A percentile compares a stretch with the other conserved stretches of the same genome.
Conservation (phyloP, 2,329 filamentous ascomycete genomes). For the Hirsutella minnesotensis region DNA sequence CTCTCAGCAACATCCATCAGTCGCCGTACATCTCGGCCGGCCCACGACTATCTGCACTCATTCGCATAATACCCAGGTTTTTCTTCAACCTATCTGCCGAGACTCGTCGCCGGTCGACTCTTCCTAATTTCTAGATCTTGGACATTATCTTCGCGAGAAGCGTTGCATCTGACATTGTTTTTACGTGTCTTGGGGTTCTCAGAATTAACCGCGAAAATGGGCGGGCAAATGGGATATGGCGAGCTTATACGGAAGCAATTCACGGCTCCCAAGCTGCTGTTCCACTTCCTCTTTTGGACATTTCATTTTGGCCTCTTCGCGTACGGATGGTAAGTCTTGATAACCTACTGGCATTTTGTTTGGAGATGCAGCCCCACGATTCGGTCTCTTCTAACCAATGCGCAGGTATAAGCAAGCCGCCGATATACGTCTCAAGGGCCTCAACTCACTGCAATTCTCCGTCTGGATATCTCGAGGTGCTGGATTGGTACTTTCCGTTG, state of each 20-base stretch:
- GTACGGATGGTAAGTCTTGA: slow-evolving; percentile 56
- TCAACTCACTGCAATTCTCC: slow-evolving; percentile 76
- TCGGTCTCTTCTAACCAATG: neutral
- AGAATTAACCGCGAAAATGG: slow-evolving; percentile 11
- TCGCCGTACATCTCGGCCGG: no score
- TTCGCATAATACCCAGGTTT: neutral
- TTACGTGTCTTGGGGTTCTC: neutral
- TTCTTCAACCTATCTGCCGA: neutral
- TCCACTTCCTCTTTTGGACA: slow-evolving; percentile 72
- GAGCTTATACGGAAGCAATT: slow-evolving; percentile 52
- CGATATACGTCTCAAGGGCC: slow-evolving; percentile 56
- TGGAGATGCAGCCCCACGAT: no score
- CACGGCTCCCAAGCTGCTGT: slow-evolving; percentile 58
- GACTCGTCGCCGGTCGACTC: slow-evolving; percentile 43
- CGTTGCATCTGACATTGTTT: slow-evolving; percentile 2
- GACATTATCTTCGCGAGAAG: slow-evolving; percentile 4
- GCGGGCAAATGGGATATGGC: slow-evolving; percentile 27
- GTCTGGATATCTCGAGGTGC: slow-evolving; percentile 96
- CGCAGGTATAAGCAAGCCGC: slow-evolving; percentile 64
- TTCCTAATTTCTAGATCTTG: neutral
- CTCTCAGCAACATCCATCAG: no score
- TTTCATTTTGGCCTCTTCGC: slow-evolving; percentile 71
- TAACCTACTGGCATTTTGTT: slow-evolving; percentile 1
- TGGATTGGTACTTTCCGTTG: slow-evolving; percentile 71
- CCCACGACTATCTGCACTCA: neutral